phyloP scores from a whole-genome alignment of 1,139 yeast genomes.

The Taphrina populina region DNA sequence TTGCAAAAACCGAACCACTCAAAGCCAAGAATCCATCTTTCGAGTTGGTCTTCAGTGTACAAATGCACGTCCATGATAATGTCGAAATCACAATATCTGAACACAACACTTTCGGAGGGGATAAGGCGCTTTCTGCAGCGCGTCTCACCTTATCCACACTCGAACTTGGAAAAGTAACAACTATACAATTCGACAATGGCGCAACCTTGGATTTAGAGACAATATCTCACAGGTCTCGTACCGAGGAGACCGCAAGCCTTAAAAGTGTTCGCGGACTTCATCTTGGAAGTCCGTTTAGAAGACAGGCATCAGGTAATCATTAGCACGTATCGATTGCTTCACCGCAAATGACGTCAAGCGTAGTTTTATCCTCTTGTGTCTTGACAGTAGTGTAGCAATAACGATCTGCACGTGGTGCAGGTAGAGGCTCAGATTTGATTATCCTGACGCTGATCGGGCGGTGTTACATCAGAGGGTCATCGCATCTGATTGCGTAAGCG shows the following conservation, averaged over 20 bases:
- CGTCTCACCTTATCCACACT: conserved; percentile 41
- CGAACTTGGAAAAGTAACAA: not conserved
- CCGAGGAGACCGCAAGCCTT: not conserved
- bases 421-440: no score
- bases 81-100: conserved; percentile 62
- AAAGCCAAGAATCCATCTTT: not conserved
- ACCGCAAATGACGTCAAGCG: no score
- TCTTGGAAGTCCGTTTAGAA: conserved; percentile 1
- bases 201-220: not conserved
- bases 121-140: conserved; percentile 61
- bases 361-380: no score
- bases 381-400: no score
- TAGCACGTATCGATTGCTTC: no score
- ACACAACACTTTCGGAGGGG: conserved; percentile 74
- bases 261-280: conserved; percentile 1
- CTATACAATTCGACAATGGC: conserved; percentile 7
- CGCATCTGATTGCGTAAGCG: no score
- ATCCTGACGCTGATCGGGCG: no score
- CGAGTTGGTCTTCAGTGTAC: conserved; percentile 53
- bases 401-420: no score
- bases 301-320: no score
- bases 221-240: not conserved
- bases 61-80: conserved; percentile 60
- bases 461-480: no score
- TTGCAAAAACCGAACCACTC: conserved; percentile 3